Conservation (phyloP, 768 basidiomycete species). For the Kwoniella botswanensis region DNA sequence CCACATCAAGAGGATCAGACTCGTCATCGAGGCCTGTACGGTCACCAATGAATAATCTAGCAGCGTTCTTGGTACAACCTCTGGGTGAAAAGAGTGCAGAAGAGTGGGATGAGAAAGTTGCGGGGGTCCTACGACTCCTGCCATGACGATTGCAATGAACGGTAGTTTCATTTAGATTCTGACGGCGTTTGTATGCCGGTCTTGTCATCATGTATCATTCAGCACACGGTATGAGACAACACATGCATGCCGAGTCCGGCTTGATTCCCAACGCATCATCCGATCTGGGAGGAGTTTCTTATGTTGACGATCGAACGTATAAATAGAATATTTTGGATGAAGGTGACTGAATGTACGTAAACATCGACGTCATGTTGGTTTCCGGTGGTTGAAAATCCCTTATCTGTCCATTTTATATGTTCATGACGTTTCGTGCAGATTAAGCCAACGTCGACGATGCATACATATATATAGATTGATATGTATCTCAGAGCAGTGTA, state of each 20-base stretch:
- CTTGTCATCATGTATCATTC: too few species aligned
- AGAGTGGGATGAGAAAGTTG: constrained; percentile 8
- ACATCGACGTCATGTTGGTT: background rate
- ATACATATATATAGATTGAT: background rate
- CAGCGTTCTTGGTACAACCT: constrained; percentile 3
- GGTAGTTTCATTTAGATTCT: background rate
- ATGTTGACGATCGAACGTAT: background rate
- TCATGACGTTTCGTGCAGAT: too few species aligned
- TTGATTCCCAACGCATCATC: background rate
- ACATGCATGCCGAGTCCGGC: background rate
- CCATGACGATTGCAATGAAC: background rate
- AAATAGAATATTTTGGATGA: background rate
- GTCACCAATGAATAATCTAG: background rate
- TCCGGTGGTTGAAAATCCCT: too few species aligned
- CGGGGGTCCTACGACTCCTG: background rate
- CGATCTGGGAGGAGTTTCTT: background rate
- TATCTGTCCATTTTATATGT: too few species aligned
- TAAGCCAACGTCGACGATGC: background rate
- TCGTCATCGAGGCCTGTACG: background rate
- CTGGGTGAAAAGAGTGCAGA: constrained; percentile 1
- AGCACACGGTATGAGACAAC: background rate
- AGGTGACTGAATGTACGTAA: background rate
- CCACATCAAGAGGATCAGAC: background rate
- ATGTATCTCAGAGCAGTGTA: too few species aligned
- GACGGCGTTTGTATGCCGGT: background rate